These are phyloP conservation scores for Selaginella tamariscina DNA, from an alignment of 75 land plant species.

Conservation along the genomic window DNA sequence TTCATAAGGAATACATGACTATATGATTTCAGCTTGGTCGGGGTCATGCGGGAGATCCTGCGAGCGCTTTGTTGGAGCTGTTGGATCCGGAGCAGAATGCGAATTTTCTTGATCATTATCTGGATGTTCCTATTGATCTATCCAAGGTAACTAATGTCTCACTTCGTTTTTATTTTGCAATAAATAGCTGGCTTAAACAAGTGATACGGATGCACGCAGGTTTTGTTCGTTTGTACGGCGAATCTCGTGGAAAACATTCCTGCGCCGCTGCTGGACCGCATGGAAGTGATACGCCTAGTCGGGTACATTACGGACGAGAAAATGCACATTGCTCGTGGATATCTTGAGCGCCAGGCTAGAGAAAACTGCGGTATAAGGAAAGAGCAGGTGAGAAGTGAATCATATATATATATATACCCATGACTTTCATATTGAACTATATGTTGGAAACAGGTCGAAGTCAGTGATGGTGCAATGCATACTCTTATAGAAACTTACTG, in stretches of 20 bases:
- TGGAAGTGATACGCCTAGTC: conserved; percentile 87
- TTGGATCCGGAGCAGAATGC: conserved; percentile 99
- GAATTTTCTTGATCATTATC: conserved; percentile 91
- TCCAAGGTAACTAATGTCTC: conserved; percentile 62
- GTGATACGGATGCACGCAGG: conserved; percentile 30
- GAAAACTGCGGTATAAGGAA: conserved; percentile 86
- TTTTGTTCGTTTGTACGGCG: conserved; percentile 96
- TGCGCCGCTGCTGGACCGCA: conserved; percentile 75
- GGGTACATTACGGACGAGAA: conserved; percentile 97
- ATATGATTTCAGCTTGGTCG: conserved; percentile 58
- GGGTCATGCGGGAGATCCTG: conserved; percentile 98
- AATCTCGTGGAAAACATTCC: conserved; percentile 86
- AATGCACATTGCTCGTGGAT: conserved; percentile 92
- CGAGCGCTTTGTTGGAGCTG: conserved; percentile 89
- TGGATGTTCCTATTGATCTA: conserved; percentile 89
- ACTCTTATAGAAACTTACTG: conserved; percentile 81
- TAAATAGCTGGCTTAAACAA: not conserved
- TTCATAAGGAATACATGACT: too few relatives aligned
- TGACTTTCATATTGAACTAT: not conserved
- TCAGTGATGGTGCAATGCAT: conserved; percentile 83
- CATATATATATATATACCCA: not conserved
- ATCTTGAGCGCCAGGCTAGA: conserved; percentile 74
- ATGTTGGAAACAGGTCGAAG: conserved; percentile 46
- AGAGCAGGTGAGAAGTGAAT: conserved; percentile 47
- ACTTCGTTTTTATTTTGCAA: not conserved